Conservation (phyloP, 768 basidiomycete genomes). For the Suillus occidentalis region DNA sequence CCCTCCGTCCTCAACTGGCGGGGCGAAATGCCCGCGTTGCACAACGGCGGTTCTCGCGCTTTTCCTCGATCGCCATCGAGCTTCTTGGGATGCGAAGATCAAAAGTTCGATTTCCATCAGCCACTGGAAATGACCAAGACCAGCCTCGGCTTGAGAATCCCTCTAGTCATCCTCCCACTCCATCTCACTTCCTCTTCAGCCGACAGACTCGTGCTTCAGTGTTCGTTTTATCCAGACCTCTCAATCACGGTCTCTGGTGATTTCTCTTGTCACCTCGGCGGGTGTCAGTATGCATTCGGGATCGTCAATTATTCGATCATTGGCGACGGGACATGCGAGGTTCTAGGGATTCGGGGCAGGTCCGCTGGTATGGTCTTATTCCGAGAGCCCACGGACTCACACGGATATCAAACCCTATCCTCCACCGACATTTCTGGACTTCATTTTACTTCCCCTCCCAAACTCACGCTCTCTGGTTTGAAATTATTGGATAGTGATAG, state of each 20-base stretch:
- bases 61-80: too few relatives aligned
- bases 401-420: too few relatives aligned
- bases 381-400: background rate
- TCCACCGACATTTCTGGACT: background rate
- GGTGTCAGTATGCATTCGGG: background rate
- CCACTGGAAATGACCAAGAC: background rate
- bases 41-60: too few relatives aligned
- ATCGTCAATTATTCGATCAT: background rate
- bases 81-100: too few relatives aligned
- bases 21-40: background rate
- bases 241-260: too few relatives aligned
- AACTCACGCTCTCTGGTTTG: too few relatives aligned
- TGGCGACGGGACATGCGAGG: background rate
- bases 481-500: too few relatives aligned
- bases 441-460: background rate
- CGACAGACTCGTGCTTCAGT: too few relatives aligned
- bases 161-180: background rate
- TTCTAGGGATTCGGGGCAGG: background rate
- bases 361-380: background rate
- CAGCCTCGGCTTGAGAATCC: background rate
- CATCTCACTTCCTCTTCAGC: background rate
- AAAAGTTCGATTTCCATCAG: too few relatives aligned
- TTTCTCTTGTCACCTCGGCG: too few relatives aligned
- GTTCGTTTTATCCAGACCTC: too few relatives aligned
- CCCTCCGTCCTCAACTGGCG: conserved; percentile 9